Percentiles rank a stretch among this genome's conserved stretches.
Conservation (phyloP, 768 basidiomycete species). For the Cubamyces lactineus region DNA sequence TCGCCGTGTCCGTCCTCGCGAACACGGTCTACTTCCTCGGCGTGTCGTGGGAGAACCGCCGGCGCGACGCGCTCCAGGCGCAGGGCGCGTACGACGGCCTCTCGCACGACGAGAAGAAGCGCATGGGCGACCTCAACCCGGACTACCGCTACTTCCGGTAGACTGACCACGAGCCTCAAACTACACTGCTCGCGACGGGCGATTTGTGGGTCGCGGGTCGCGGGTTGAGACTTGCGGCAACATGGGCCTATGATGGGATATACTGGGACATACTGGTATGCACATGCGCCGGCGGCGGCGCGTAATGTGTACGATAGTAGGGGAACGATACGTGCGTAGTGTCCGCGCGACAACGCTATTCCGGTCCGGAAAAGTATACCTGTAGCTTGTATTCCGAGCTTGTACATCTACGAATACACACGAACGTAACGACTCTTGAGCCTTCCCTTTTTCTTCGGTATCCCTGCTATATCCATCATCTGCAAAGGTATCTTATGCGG, state of each 20-base stretch:
- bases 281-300: constrained; percentile 11
- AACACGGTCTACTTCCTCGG: constrained; percentile 30
- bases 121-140: constrained; percentile 32
- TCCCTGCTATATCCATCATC: too few species aligned
- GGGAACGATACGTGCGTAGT: not conserved
- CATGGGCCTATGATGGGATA: not conserved
- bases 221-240: not conserved
- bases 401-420: constrained; percentile 10
- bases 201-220: too few species aligned
- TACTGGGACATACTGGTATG: constrained; percentile 7
- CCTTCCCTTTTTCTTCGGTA: too few species aligned
- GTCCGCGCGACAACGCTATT: not conserved
- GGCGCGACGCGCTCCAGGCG: constrained; percentile 20
- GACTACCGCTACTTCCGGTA: constrained; percentile 31
- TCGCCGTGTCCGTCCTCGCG: constrained; percentile 29
- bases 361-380: constrained; percentile 5
- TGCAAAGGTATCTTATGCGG: too few species aligned
- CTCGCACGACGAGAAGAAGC: constrained; percentile 25
- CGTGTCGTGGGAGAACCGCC: constrained; percentile 28
- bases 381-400: constrained; percentile 8
- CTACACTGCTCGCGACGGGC: too few species aligned
- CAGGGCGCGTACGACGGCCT: constrained; percentile 18
- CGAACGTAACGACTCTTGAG: constrained; percentile 1
- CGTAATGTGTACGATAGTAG: constrained; percentile 19
- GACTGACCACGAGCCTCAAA: not conserved